Evolutionary conservation across 1,139 yeast genomes (phyloP), one percentile per base, ranked within the genome.

Genomic region (Debaryomyces nepalensis): DNA sequence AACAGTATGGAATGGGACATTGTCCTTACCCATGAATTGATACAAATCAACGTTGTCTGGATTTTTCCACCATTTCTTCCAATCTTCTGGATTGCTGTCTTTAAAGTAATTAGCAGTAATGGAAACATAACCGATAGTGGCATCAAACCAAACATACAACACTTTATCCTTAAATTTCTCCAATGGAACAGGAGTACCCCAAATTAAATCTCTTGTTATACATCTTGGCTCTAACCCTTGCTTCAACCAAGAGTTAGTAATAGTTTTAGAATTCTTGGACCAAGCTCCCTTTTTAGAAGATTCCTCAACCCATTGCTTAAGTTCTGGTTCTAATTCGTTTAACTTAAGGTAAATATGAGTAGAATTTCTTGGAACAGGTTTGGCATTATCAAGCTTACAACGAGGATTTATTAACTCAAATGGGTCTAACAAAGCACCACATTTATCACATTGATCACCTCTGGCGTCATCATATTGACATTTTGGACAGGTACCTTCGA

Each of bases 11-110:
- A 93, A 93, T 30, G 98, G 98, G 54, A 91, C 97, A 59, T 93
- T 93, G 66, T 93, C 99, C 69, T 93, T 93, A 70, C 99, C 99
- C 99, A 93, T 93, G 66, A 93, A 93, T 73, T 93, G 99, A 65
- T 87, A 90, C 52, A 95, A 73, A 53, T 87, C 73, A 50, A 93
- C 97, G 53, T 79, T 55, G 43, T 90, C 90, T 15, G 96, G 95
- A 60, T 87, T 76, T 68, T 82, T 85, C 99, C 99, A 93, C 95
- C 96, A 87, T 48, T 70, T 62, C 58, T 78, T 62, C 79, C 89
- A 81, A 79, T 91, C 87, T 18, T 80, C 80, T 15, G 61, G 51
- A 33, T 52, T 52, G 26, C 58, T 57, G 33, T 60, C 61, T 45
- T 87, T 78, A 49, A 90, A 85, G 68, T 91, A 95, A 65, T 86